Conservation (phyloP, 768 basidiomycete species). For the Suillus cothurnatus region DNA sequence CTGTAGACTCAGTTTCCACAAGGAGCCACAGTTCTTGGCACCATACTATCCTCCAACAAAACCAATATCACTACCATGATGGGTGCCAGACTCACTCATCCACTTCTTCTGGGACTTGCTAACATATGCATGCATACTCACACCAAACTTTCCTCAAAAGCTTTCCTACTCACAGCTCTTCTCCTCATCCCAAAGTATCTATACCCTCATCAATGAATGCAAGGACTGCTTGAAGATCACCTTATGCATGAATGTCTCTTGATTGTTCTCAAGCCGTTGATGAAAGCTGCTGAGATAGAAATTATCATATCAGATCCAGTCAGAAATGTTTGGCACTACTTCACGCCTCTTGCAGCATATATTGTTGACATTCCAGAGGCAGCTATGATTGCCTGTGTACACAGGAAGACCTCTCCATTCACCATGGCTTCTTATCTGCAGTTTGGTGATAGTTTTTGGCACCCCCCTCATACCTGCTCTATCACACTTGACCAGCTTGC, state of each 20-base stretch:
- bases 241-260: conserved; percentile 27
- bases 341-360: conserved; percentile 28
- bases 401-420: conserved; percentile 32
- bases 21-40: conserved; percentile 25
- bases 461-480: conserved; percentile 26
- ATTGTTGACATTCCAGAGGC: conserved; percentile 12
- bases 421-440: conserved; percentile 31
- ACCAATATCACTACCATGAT: conserved; percentile 35
- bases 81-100: conserved; percentile 32
- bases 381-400: conserved; percentile 7
- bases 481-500: conserved; percentile 31
- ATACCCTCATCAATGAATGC: conserved; percentile 18
- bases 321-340: conserved; percentile 16
- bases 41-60: conserved; percentile 35
- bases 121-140: conserved; percentile 32
- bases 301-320: conserved; percentile 22
- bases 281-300: conserved; percentile 18
- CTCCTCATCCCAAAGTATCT: conserved; percentile 32
- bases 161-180: conserved; percentile 28
- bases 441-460: conserved; percentile 33
- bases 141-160: conserved; percentile 29
- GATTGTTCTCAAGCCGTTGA: conserved; percentile 18
- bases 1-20: conserved; percentile 18
- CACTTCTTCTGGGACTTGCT: conserved; percentile 31
- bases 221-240: conserved; percentile 25